These are phyloP conservation scores for Linum trigynum DNA, from an alignment of 345 rosid species.

Conservation along the genomic window DNA sequence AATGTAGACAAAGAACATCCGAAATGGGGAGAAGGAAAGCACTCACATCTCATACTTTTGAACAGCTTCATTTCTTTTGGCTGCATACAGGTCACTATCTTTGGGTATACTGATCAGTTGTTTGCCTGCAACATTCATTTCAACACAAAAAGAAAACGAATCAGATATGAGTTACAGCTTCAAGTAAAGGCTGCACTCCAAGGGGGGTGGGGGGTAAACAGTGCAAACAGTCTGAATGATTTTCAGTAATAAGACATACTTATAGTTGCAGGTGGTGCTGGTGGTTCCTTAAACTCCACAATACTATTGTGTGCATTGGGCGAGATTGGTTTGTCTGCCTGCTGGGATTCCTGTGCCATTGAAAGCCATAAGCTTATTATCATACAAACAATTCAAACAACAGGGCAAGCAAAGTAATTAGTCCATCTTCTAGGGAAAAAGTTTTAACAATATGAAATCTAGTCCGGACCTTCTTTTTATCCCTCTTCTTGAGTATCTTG, in stretches of 20 bases:
- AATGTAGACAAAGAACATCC: not conserved
- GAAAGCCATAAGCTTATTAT: slow-evolving; percentile 4
- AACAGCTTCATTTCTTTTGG: slow-evolving; percentile 65
- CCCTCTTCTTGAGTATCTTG: slow-evolving; percentile 87
- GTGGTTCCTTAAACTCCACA: slow-evolving; percentile 29
- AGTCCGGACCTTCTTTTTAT: slow-evolving; percentile 37
- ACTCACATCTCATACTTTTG: slow-evolving; percentile 81
- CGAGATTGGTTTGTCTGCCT: slow-evolving; percentile 32
- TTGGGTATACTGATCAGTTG: slow-evolving; percentile 67
- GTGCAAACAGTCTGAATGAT: not conserved
- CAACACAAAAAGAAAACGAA: not conserved
- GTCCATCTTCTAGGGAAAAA: too few relatives aligned
- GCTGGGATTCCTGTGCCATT: slow-evolving; percentile 38
- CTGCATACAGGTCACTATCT: slow-evolving; percentile 60
- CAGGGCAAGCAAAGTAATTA: too few relatives aligned
- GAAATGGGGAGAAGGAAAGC: not conserved
- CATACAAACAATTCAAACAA: too few relatives aligned
- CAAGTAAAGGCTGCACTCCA: not conserved
- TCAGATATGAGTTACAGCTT: not conserved
- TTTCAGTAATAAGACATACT: slow-evolving; percentile 3
- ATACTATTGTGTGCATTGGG: slow-evolving; percentile 37
- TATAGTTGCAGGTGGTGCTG: slow-evolving; percentile 34
- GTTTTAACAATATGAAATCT: too few relatives aligned
- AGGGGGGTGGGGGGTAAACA: not conserved
- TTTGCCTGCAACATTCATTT: slow-evolving; percentile 33